phyloP scores from a whole-genome alignment of 2,329 filamentous ascomycete genomes.

The Aspergillus uvarum region DNA sequence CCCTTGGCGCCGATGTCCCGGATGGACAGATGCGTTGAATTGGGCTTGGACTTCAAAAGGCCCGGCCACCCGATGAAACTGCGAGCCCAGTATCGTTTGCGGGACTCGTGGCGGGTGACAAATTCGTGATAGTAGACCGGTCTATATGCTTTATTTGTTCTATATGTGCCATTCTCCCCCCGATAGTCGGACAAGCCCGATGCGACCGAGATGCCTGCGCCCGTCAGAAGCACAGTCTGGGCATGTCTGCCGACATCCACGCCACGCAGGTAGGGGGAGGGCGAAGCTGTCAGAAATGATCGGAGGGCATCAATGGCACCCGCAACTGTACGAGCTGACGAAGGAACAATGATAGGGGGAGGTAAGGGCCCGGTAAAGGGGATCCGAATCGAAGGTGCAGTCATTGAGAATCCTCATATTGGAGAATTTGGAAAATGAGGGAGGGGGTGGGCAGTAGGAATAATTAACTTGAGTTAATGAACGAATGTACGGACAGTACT shows the following conservation, averaged over 20 bases:
- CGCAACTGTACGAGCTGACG: constrained; percentile 64
- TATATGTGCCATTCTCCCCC: constrained; percentile 85
- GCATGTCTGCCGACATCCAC: constrained; percentile 45
- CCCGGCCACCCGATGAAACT: constrained; percentile 92
- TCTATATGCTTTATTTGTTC: constrained; percentile 82
- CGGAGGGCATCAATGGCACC: constrained; percentile 76
- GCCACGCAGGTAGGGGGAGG: constrained; percentile 51
- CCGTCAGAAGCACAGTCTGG: constrained; percentile 68
- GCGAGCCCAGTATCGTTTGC: constrained; percentile 93
- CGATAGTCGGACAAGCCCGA: constrained; percentile 93
- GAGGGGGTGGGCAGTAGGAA: background rate
- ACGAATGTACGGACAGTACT: no score
- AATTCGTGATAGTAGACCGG: constrained; percentile 96
- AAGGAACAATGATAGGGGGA: constrained; percentile 70
- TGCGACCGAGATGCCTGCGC: constrained; percentile 89
- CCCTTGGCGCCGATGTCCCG: constrained; percentile 70
- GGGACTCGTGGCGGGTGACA: constrained; percentile 71
- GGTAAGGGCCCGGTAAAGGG: constrained; percentile 85
- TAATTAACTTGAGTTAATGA: no score
- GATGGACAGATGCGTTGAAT: constrained; percentile 75
- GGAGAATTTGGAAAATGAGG: constrained; percentile 12
- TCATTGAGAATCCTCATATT: constrained; percentile 53
- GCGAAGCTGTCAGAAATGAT: constrained; percentile 68
- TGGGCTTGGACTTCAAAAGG: constrained; percentile 74
- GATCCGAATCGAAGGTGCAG: constrained; percentile 76